Evolutionary conservation across 345 rosid species (phyloP).

Genomic region (Brassica cretica): DNA sequence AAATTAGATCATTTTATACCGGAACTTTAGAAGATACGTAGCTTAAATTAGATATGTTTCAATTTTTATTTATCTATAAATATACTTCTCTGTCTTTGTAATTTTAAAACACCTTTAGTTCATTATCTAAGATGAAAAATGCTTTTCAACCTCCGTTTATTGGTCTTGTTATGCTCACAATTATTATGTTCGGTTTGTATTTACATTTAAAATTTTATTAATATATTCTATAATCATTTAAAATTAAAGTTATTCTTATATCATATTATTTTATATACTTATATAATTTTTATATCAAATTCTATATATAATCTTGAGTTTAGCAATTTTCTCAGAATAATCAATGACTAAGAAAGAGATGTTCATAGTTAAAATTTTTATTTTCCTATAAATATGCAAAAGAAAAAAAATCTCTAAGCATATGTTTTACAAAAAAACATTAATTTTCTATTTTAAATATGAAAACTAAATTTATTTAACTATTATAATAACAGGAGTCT

Average conservation of each 20-base stretch:
- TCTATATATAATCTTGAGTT: not conserved
- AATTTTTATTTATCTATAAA: not conserved
- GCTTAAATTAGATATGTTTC: not conserved
- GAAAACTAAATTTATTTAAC: not conserved
- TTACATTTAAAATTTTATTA: not conserved
- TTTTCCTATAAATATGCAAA: too few species aligned
- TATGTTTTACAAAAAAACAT: too few species aligned
- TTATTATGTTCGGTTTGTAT: not conserved
- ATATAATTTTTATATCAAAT: too few species aligned
- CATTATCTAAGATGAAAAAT: not conserved
- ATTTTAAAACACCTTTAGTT: not conserved
- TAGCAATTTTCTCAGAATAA: not conserved
- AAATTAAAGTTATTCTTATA: not conserved
- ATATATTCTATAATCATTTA: too few species aligned
- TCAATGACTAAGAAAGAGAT: not conserved
- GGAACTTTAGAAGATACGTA: not conserved
- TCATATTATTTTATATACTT: not conserved
- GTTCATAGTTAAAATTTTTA: not conserved
- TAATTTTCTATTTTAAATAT: not conserved
- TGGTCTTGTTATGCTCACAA: not conserved
- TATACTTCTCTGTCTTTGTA: not conserved
- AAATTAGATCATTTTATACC: not conserved
- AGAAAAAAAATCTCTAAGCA: not conserved
- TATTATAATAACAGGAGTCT: not conserved
- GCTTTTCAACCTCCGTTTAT: not conserved